Conservation (phyloP, 2,329 filamentous ascomycete genomes). For the Bipolaris oryzae region DNA sequence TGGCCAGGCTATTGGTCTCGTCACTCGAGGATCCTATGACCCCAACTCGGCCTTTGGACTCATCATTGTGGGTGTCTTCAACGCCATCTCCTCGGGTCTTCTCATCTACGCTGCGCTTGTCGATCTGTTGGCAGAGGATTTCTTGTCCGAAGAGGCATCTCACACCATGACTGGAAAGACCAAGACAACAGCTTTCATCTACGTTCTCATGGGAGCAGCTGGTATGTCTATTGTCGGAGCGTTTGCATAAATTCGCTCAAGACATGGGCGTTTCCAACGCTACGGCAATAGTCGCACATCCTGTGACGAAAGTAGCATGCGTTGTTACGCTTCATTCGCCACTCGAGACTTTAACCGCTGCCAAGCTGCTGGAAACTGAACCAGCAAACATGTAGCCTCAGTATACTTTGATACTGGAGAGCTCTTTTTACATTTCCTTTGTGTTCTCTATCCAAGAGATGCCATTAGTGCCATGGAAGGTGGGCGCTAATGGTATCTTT, state of each 20-base stretch:
- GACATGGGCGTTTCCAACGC: neutral
- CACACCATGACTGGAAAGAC: constrained; percentile 58
- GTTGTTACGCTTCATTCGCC: neutral
- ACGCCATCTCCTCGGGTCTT: constrained; percentile 68
- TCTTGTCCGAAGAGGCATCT: constrained; percentile 59
- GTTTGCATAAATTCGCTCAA: constrained; percentile 4
- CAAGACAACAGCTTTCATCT: constrained; percentile 60
- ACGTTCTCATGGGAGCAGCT: constrained; percentile 46
- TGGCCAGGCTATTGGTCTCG: constrained; percentile 67
- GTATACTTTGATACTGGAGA: neutral
- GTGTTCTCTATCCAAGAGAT: neutral
- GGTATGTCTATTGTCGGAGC: constrained; percentile 38
- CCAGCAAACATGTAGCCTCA: neutral
- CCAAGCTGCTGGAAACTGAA: neutral
- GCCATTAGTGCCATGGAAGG: neutral
- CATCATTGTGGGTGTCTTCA: constrained; percentile 69
- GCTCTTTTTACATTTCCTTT: neutral
- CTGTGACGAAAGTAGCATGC: neutral
- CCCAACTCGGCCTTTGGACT: constrained; percentile 68
- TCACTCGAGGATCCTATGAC: constrained; percentile 64
- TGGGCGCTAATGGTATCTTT: neutral
- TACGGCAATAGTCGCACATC: neutral
- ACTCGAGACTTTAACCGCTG: neutral
- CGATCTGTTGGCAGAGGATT: constrained; percentile 68
- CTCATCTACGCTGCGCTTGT: constrained; percentile 68